Base-by-base conservation (phyloP, 23 red algal genomes). In the Cyanidium caldarium region DNA sequence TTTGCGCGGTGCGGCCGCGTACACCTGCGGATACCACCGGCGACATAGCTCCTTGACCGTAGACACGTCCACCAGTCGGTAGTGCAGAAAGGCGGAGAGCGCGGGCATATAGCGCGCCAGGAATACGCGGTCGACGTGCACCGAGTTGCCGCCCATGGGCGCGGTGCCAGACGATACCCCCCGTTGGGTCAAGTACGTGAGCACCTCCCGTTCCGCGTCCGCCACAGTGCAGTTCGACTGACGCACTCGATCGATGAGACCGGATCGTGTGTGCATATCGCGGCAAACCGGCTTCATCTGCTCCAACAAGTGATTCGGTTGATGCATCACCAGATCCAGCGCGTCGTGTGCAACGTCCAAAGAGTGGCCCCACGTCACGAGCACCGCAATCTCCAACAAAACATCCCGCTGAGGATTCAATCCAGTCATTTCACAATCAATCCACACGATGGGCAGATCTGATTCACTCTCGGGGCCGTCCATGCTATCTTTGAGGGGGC, bases 351-450 rank as follows among this genome's bases (percentile, higher is more conserved):
- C 23, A 12, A 25, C 21, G 10, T 5, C 31, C 10, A 28, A 10
- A 16, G 31, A 28, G 23, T 61, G n/a, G 51, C 51, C 51, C 51
- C n/a, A 61, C 51, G 51, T 61, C n/a, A 61, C 51, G 19, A 61
- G 19, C n/a, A 16, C 19, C 7, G 51, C 51, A 21, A 61, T 25
- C 31, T 61, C 51, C 7, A 61, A 28, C 51, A 61, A 61, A 25
- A 25, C 51, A 25, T 61, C 51, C 10, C 21, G 7, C 23, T 61
- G n/a, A 28, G 51, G 51, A 25, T 61, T 28, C 5, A 61, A 28
- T 25, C 51, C 51, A 14, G 51, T 61, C 51, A 61, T 61, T 61
- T 61, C 51, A 28, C 51, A 61, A 28, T 61, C 51, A 21, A 61
- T 61, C 51, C 51, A 61, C 7, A 61, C 51, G 21, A 61, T 61